These are phyloP conservation scores for Ophiostoma triangulosporum DNA, from an alignment of 2,329 filamentous ascomycete genomes.

Conservation along the genomic window DNA sequence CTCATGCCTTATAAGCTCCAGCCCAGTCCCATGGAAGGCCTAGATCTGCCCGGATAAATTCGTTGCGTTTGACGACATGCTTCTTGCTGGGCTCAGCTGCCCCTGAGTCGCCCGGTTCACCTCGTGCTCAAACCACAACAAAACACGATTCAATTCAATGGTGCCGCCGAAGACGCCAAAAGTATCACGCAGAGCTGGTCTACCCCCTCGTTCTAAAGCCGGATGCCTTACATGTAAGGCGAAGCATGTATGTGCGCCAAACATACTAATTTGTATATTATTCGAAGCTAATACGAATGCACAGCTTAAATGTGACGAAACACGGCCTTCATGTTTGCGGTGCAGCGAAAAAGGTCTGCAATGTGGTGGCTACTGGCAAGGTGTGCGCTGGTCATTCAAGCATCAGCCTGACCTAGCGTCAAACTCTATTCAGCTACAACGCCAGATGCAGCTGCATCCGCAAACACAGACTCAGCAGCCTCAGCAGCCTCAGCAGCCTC, in stretches of 20 bases:
- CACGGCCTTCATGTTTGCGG: neutral
- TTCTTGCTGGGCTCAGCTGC: neutral
- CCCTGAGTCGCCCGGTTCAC: neutral
- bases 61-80: neutral
- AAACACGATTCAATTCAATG: neutral
- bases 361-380: constrained; percentile 1
- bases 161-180: neutral
- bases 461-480: neutral
- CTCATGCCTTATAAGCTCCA: neutral
- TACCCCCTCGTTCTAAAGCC: constrained; percentile 2
- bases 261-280: neutral
- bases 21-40: neutral
- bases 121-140: neutral
- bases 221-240: constrained; percentile 1
- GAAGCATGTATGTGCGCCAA: neutral
- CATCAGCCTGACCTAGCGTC: neutral
- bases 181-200: constrained; percentile 2
- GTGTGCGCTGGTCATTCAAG: neutral
- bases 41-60: neutral
- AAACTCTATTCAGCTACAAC: neutral
- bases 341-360: neutral
- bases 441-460: neutral
- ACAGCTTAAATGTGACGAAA: constrained; percentile 1
- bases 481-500: neutral
- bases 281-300: neutral